phyloP scores from a whole-genome alignment of 768 basidiomycete species.

The Leucocoprinus birnbaumii region DNA sequence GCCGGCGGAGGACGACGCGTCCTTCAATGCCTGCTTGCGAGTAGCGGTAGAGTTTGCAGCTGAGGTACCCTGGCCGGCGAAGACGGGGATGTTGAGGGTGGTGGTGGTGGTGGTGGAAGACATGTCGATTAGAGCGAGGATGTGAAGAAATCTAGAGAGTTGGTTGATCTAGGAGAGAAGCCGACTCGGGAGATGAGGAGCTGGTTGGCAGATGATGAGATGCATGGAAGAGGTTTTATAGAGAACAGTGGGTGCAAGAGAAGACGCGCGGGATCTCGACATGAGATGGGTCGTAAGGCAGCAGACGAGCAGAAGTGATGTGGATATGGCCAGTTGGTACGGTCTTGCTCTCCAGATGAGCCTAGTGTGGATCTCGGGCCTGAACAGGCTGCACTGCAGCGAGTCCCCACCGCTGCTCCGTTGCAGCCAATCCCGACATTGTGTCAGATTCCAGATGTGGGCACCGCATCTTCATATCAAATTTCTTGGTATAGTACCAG shows the following conservation, averaged over 20 bases:
- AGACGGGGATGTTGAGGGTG: conserved; percentile 32
- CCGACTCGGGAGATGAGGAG: neutral
- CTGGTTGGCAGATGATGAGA: neutral
- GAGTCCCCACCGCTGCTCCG: no score
- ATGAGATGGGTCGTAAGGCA: neutral
- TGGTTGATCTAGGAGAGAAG: neutral
- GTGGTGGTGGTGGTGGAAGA: conserved; percentile 19
- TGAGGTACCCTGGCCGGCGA: conserved; percentile 50
- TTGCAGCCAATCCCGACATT: neutral
- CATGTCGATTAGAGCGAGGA: conserved; percentile 5
- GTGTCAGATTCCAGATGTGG: neutral
- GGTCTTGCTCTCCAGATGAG: no score
- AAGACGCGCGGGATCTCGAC: no score
- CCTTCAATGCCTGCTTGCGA: conserved; percentile 36
- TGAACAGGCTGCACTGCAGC: no score
- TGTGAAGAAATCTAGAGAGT: neutral
- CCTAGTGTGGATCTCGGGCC: no score
- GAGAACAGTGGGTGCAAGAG: neutral
- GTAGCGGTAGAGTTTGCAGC: conserved; percentile 26
- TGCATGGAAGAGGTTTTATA: conserved; percentile 1
- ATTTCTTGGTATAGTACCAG: neutral
- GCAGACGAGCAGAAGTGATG: no score
- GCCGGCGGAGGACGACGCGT: conserved; percentile 38
- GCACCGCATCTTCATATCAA: neutral
- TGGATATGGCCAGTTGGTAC: no score